These are phyloP conservation scores for Nissolia schottii DNA, from an alignment of 306 rosid genomes.

Conservation along the genomic window DNA sequence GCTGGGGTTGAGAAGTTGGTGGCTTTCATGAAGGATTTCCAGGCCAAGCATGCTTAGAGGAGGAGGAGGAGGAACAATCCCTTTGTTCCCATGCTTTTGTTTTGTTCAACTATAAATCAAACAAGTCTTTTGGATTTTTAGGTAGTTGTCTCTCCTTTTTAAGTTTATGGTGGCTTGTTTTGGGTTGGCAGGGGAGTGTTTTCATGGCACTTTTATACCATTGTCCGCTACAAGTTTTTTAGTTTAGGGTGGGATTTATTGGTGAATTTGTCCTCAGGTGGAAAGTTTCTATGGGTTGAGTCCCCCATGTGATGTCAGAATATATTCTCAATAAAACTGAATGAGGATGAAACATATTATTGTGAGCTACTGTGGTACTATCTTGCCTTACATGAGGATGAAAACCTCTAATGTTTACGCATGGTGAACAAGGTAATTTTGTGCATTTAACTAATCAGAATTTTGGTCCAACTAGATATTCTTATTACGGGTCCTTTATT, in stretches of 20 bases:
- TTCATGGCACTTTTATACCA: background rate
- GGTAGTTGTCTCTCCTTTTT: background rate
- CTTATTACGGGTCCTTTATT: background rate
- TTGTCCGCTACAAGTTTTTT: background rate
- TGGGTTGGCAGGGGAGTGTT: constrained; percentile 12
- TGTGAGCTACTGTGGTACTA: background rate
- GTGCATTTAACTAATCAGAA: background rate
- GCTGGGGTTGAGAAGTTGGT: constrained; percentile 95
- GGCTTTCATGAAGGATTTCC: constrained; percentile 94
- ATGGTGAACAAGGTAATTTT: background rate
- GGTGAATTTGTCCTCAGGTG: background rate
- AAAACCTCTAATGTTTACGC: background rate
- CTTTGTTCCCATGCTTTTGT: background rate
- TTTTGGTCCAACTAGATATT: background rate
- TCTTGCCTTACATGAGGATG: no score
- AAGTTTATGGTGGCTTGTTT: constrained; percentile 5
- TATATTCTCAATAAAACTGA: constrained; percentile 18
- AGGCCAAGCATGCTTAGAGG: constrained; percentile 59
- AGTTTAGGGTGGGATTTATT: constrained; percentile 13
- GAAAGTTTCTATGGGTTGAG: background rate
- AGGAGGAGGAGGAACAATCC: background rate
- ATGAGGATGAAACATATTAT: constrained; percentile 16
- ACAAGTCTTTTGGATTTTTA: background rate
- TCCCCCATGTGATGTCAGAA: constrained; percentile 22
- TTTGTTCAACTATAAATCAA: background rate